Percentiles rank a stretch among this genome's conserved stretches.
Conservation (phyloP, 139 green algal genomes). For the Axilococcus clingmanii region DNA sequence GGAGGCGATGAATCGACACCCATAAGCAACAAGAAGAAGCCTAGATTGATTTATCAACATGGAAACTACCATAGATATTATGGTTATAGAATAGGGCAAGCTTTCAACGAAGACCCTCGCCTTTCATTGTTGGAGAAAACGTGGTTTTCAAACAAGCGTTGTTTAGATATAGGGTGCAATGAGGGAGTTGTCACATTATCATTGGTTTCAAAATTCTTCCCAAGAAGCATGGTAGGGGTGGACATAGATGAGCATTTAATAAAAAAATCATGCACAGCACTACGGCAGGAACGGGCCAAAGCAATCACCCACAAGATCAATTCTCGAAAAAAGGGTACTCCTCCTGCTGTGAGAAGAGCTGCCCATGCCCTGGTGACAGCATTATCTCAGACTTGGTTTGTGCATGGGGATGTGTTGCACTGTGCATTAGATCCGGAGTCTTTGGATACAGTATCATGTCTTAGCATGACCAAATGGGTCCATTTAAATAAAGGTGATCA, state of each 20-base stretch:
- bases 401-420: conserved; percentile 19
- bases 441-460: conserved; percentile 18
- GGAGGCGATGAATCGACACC: too few relatives aligned
- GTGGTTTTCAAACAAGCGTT: conserved; percentile 62
- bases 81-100: conserved; percentile 48
- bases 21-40: too few relatives aligned
- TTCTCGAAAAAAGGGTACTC: neutral
- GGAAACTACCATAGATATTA: conserved; percentile 88
- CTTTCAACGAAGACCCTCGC: conserved; percentile 36
- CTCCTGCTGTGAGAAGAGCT: conserved; percentile 3
- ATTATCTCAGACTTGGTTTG: conserved; percentile 18
- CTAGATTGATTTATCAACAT: conserved; percentile 41
- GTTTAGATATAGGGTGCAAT: conserved; percentile 90
- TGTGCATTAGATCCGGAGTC: neutral
- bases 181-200: conserved; percentile 78
- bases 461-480: conserved; percentile 85
- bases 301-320: neutral
- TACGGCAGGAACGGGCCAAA: conserved; percentile 7
- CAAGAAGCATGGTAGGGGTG: conserved; percentile 54
- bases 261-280: conserved; percentile 36
- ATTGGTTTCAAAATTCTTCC: conserved; percentile 42
- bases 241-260: conserved; percentile 78
- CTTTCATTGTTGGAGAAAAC: conserved; percentile 36
- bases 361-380: neutral
- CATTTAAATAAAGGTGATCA: conserved; percentile 82